Conservation (phyloP, 306 rosid genomes). For the Biancaea sappan region DNA sequence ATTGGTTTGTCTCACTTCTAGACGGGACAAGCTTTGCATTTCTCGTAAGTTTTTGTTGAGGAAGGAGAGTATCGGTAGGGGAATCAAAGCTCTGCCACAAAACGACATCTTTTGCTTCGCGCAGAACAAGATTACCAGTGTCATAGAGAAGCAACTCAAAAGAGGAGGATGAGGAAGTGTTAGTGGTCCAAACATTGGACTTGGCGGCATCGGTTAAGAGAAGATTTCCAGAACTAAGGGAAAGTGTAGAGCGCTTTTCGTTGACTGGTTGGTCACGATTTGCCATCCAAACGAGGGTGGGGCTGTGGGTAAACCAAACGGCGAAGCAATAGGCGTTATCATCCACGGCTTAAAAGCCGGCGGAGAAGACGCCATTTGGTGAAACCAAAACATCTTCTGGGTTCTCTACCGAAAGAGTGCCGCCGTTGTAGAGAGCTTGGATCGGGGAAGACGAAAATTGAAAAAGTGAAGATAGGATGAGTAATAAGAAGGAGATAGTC, state of each 20-base stretch:
- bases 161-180: no score
- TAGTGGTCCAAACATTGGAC: no score
- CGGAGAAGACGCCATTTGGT: slow-evolving; percentile 42
- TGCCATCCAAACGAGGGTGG: slow-evolving; percentile 55
- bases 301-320: slow-evolving; percentile 45
- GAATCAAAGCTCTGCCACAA: slow-evolving; percentile 45
- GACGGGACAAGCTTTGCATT: slow-evolving; percentile 36
- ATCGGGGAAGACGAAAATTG: slow-evolving; percentile 2
- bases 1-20: slow-evolving; percentile 39
- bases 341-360: slow-evolving; percentile 52
- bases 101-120: not conserved
- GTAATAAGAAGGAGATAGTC: not conserved
- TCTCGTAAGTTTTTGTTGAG: slow-evolving; percentile 35
- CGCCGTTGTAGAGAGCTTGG: slow-evolving; percentile 31
- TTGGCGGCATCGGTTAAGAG: no score
- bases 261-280: slow-evolving; percentile 54
- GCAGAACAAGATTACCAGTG: no score
- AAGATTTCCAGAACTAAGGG: slow-evolving; percentile 43
- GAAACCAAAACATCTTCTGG: slow-evolving; percentile 41
- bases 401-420: slow-evolving; percentile 45
- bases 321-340: slow-evolving; percentile 61
- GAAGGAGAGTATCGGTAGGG: slow-evolving; percentile 46
- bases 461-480: not conserved
- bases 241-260: slow-evolving; percentile 48
- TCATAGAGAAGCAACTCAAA: no score